A percentile compares a stretch with the other conserved stretches of the same genome.
Evolutionary conservation across 768 basidiomycete species (phyloP).

Genomic region (Rhizopogon sp.): DNA sequence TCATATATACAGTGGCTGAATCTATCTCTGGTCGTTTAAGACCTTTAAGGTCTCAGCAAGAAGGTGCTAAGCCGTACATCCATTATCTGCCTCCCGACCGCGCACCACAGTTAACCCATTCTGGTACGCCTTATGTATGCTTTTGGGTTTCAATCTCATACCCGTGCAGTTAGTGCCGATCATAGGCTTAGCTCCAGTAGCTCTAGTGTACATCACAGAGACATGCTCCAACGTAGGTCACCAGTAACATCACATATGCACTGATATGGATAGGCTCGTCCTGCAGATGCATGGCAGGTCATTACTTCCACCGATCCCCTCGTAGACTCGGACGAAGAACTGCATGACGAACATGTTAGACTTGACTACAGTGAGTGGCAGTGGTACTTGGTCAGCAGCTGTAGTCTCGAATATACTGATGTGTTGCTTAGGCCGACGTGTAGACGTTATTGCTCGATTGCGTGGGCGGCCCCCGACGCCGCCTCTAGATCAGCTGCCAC

Average conservation of each 20-base stretch:
- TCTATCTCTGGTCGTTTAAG: conserved; percentile 22
- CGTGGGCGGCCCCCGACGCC: conserved; percentile 47
- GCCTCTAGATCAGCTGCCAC: conserved; percentile 22
- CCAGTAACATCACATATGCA: neutral
- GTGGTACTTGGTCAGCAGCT: neutral
- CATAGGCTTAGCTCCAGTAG: conserved; percentile 6
- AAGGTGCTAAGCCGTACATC: conserved; percentile 25
- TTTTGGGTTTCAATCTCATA: neutral
- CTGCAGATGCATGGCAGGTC: conserved; percentile 69
- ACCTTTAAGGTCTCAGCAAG: conserved; percentile 15
- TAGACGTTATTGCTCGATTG: conserved; percentile 48
- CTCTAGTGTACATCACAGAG: conserved; percentile 27
- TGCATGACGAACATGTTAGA: conserved; percentile 55
- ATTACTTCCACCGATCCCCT: conserved; percentile 60
- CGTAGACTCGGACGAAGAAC: conserved; percentile 70
- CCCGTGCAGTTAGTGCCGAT: conserved; percentile 12
- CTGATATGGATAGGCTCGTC: neutral
- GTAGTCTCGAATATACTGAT: neutral
- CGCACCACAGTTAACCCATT: conserved; percentile 9
- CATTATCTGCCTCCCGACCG: conserved; percentile 28
- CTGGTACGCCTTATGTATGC: conserved; percentile 14
- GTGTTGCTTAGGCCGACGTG: conserved; percentile 38
- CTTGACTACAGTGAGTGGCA: conserved; percentile 58
- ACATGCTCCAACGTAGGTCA: conserved; percentile 42
- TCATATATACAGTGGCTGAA: conserved; percentile 15